Percentiles rank a stretch among this genome's conserved stretches.
phyloP scores from a whole-genome alignment of 106 monocot genomes.

The Triglochin maritima region DNA sequence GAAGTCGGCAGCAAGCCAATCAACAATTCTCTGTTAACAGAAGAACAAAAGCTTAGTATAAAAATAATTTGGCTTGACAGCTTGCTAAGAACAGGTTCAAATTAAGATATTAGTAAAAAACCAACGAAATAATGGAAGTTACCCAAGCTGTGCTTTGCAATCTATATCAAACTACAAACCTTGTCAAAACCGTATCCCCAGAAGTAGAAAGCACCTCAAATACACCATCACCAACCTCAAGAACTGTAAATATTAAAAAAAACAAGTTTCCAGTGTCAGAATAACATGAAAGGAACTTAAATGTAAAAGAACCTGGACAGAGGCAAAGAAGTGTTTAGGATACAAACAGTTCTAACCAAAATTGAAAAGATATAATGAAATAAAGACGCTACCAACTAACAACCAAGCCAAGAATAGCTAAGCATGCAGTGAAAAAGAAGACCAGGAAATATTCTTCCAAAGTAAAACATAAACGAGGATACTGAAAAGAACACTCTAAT shows the following conservation, averaged over 20 bases:
- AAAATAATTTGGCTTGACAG: background rate
- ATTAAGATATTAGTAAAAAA: background rate
- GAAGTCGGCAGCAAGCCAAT: conserved; percentile 9
- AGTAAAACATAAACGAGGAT: background rate
- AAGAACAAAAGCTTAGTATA: background rate
- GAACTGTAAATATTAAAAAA: conserved; percentile 38
- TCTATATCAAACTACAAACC: conserved; percentile 20
- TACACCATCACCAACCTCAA: conserved; percentile 90
- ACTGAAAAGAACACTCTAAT: no score
- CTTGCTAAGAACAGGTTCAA: background rate
- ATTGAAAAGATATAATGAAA: no score
- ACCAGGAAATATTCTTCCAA: background rate
- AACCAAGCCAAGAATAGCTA: no score
- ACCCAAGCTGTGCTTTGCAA: background rate
- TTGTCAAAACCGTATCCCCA: conserved; percentile 91
- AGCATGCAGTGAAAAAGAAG: no score
- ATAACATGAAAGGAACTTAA: background rate
- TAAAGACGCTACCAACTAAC: no score
- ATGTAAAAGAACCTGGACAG: background rate
- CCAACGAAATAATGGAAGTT: background rate
- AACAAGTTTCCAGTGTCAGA: background rate
- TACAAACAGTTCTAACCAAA: no score
- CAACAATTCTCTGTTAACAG: conserved; percentile 6
- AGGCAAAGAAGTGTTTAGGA: no score
- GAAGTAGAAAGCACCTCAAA: conserved; percentile 90